Base-by-base conservation (phyloP, 1,139 yeast genomes). In the Pichia sp. region DNA sequence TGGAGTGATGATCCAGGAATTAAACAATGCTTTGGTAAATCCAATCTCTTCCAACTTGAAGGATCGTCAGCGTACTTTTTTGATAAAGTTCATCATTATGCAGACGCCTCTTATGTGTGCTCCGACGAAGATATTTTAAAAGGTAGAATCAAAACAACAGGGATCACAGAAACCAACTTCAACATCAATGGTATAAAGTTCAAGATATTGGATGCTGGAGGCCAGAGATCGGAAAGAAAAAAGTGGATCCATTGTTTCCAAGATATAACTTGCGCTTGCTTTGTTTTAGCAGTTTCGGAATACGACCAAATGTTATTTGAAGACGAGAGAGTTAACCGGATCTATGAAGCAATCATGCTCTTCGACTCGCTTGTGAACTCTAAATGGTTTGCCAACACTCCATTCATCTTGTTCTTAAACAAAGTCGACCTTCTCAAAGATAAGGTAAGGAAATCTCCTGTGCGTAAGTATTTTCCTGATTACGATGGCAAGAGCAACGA, bases 161-260 rank as follows among this genome's bases (percentile, higher is more conserved):
- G 99, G 0, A 89, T 93, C 47, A 87, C 96, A 1, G 96, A 93
- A 65, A 87, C 96, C 6, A 78, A 77, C 52, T 91, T 95, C 68
- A 75, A 76, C 54, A 82, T 91, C 55, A 77, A 86, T 59, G 74
- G 84, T 10, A 75, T 80, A 52, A 82, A 76, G 55, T 83, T 91
- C 64, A 83, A 82, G 61, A 88, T 95, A 46, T 74, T 90, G 52
- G 99, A 93, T 72, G 98, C 96, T 5, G 99, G 99, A 47, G 99
- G 99, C 1, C 99, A 93, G 70, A 75, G 99, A 54, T 82, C 91
- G 41, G 99, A 93, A 69, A 78, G 99, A 53, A 83, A 85, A 60
- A 93, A 93, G 66, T 93, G 99, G 99, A 87, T 93, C 56, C 96
- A 91, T 66, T 88, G 96, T 65, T 93, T 95, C 69, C 95, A 91